Evolutionary conservation across 2,329 filamentous ascomycete species (phyloP).

Genomic region (Metarhizium sp.): DNA sequence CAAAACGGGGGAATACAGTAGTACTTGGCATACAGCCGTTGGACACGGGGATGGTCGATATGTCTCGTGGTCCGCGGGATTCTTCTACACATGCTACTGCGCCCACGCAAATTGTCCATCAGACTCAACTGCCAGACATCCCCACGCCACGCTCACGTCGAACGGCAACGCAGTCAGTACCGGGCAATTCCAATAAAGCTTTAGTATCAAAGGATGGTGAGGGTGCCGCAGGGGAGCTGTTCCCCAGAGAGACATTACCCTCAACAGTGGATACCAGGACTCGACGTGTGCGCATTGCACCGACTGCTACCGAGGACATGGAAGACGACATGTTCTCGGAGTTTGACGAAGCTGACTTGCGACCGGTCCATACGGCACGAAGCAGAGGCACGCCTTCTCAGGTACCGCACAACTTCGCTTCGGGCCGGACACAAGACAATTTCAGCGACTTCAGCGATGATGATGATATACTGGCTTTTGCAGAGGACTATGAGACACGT

Average conservation of each 20-base stretch:
- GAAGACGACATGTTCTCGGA: constrained; percentile 21
- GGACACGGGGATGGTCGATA: constrained; percentile 19
- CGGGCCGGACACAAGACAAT: constrained; percentile 17
- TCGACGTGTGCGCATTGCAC: background rate
- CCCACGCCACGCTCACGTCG: constrained; percentile 12
- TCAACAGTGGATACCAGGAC: constrained; percentile 1
- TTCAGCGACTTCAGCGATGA: constrained; percentile 42
- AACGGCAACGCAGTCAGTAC: constrained; percentile 1
- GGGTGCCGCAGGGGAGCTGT: constrained; percentile 11
- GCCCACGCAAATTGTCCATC: constrained; percentile 39
- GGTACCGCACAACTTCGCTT: background rate
- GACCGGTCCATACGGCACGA: constrained; percentile 2
- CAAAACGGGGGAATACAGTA: constrained; percentile 15
- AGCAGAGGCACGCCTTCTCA: background rate
- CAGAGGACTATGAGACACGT: constrained; percentile 38
- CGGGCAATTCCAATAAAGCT: constrained; percentile 4
- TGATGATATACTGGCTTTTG: constrained; percentile 42
- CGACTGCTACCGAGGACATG: constrained; percentile 3
- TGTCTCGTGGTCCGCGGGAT: constrained; percentile 24
- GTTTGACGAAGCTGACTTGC: constrained; percentile 18
- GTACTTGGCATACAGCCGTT: constrained; percentile 36
- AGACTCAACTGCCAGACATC: constrained; percentile 36
- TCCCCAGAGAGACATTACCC: constrained; percentile 15
- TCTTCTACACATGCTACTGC: constrained; percentile 19
- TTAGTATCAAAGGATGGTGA: constrained; percentile 17